Evolutionary conservation across 2,329 filamentous ascomycete genomes (phyloP), one percentile per base, ranked within the genome.

Genomic region (Bisporella sp.): DNA sequence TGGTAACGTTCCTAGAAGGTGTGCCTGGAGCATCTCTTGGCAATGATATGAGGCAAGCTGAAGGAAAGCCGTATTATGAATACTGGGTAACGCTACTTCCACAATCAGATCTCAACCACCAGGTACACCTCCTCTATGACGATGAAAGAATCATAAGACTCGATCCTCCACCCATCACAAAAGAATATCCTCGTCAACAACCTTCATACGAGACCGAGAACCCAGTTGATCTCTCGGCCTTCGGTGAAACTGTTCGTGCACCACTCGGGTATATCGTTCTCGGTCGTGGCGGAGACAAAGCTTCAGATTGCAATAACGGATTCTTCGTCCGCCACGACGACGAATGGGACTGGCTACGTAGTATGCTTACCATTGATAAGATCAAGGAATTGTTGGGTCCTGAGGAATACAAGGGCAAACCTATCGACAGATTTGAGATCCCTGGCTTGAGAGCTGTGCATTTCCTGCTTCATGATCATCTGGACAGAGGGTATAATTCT

Each of bases 301-400:
- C 60, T 1, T 59, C 62, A 0, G 62, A 69, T 54, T 60, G 59
- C 7, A 70, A 70, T 48, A 61, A 66, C 31, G 68, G 68, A 6
- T 64, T 70, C 52, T 75, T 68, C 52, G 69, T 71, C 4, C 66
- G 64, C 0, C 54, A 64, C 45, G 53, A 57, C 3, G 66, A 70
- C 45, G 69, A 71, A 51, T 73, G 64, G 53, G 61, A 68, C 6
- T 69, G 67, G 68, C 52, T 70, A 8, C 59, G 66, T 12, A 51
- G 45, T 32, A 33, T 59, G 11, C 47, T 61, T 9, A 56, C 56
- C 4, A 45, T 57, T 5, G 47, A 56, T 37, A 57, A 60, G 49
- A 51, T 61, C 45, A 52, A 53, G 13, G 46, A 60, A 50, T 47
- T 62, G 41, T 51, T 64, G 9, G 57, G 51, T 6, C 40, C 40